phyloP scores from a whole-genome alignment of 164 flowering plant genomes.

The Chimonanthus salicifolius region DNA sequence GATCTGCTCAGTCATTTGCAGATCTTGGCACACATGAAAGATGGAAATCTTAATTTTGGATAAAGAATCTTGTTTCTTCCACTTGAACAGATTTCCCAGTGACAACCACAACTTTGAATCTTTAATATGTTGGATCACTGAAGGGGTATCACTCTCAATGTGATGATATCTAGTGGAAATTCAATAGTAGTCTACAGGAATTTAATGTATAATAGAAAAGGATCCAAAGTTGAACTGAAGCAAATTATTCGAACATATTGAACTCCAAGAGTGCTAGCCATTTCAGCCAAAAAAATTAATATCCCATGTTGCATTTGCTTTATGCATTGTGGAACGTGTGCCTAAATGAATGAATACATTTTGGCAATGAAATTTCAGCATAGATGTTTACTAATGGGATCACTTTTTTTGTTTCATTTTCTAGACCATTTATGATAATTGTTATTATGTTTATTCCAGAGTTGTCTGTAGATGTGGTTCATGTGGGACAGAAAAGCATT shows the following conservation, averaged over 20 bases:
- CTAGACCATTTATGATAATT: background rate
- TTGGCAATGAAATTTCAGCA: background rate
- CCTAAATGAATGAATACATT: background rate
- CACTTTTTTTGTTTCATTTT: background rate
- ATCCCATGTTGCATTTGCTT: background rate
- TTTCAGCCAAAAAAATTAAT: background rate
- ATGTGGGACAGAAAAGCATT: constrained; percentile 73
- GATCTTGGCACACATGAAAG: too few species aligned
- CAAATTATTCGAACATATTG: background rate
- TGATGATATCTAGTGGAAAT: background rate
- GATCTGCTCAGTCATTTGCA: too few species aligned
- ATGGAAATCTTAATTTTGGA: too few species aligned
- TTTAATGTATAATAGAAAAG: background rate
- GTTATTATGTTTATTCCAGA: constrained; percentile 32
- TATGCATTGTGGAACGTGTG: background rate
- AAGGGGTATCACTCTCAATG: background rate
- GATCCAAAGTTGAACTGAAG: background rate
- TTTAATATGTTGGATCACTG: too few species aligned
- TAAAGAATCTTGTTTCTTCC: too few species aligned
- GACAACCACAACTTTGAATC: too few species aligned
- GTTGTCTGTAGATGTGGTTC: constrained; percentile 85
- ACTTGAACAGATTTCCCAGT: too few species aligned
- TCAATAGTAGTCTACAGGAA: too few species aligned
- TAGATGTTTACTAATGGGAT: background rate
- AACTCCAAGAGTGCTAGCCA: background rate